These are phyloP conservation scores for Mucor sp. DNA, from an alignment of 371 early-diverging fungal genomes.

Conservation along the genomic window DNA sequence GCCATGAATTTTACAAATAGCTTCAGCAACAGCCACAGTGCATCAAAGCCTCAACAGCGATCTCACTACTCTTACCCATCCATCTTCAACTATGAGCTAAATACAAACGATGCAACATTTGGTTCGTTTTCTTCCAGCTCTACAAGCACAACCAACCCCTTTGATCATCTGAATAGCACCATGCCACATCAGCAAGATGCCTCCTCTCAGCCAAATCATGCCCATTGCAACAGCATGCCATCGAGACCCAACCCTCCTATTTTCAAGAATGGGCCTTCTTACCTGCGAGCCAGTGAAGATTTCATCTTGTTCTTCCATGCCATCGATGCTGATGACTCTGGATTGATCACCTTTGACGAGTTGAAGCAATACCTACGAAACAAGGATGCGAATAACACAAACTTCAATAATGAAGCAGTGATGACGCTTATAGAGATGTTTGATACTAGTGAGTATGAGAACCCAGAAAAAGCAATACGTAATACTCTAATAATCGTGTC, in stretches of 20 bases:
- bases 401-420: slow-evolving; percentile 11
- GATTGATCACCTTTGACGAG: slow-evolving; percentile 11
- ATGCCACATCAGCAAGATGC: not conserved
- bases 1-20: not conserved
- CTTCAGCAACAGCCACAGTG: not conserved
- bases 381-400: not conserved
- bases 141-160: not conserved
- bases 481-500: not conserved
- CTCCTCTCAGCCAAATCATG: not conserved
- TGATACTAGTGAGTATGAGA: slow-evolving; percentile 10
- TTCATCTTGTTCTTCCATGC: slow-evolving; percentile 4
- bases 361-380: slow-evolving; percentile 6
- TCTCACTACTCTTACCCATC: not conserved
- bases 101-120: not conserved
- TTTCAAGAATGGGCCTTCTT: slow-evolving; percentile 3
- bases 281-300: slow-evolving; percentile 2
- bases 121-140: not conserved
- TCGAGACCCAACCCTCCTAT: slow-evolving; percentile 8
- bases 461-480: not conserved
- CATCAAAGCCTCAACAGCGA: not conserved
- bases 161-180: not conserved
- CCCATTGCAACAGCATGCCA: not conserved
- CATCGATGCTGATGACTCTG: slow-evolving; percentile 5
- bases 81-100: not conserved
- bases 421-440: slow-evolving; percentile 11